These are phyloP conservation scores for Setomelanomma holmii DNA, from an alignment of 2,329 filamentous ascomycete species.

Conservation along the genomic window DNA sequence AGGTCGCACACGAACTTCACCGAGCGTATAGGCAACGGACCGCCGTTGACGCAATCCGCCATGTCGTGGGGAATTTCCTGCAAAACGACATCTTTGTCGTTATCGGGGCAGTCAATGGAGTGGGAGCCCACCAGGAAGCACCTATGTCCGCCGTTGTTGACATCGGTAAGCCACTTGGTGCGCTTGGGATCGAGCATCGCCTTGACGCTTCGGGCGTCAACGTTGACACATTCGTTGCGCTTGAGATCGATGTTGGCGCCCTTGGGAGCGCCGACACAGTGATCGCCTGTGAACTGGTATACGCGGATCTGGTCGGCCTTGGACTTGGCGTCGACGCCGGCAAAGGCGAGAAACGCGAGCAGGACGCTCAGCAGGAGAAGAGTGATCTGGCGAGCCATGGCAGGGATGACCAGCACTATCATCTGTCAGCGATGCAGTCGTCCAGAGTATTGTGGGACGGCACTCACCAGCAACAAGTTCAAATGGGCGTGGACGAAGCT, in stretches of 20 bases:
- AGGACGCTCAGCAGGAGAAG: conserved; percentile 17
- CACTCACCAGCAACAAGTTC: background rate
- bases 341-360: conserved; percentile 19
- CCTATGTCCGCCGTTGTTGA: conserved; percentile 13
- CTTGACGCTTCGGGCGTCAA: conserved; percentile 22
- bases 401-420: background rate
- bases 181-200: conserved; percentile 19
- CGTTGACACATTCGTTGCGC: conserved; percentile 20
- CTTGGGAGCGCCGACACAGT: conserved; percentile 24
- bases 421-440: background rate
- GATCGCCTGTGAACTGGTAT: conserved; percentile 18
- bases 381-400: conserved; percentile 15
- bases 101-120: conserved; percentile 20
- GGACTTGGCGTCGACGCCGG: conserved; percentile 16
- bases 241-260: conserved; percentile 25
- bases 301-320: conserved; percentile 20
- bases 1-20: conserved; percentile 22
- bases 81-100: conserved; percentile 1
- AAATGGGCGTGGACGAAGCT: background rate
- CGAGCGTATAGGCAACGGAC: conserved; percentile 10
- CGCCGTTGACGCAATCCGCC: conserved; percentile 9
- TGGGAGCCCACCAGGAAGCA: background rate
- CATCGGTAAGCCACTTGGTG: conserved; percentile 20
- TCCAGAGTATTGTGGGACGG: background rate
- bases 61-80: conserved; percentile 12